Base-by-base conservation (phyloP, 768 basidiomycete genomes). In the Suillus paluster region DNA sequence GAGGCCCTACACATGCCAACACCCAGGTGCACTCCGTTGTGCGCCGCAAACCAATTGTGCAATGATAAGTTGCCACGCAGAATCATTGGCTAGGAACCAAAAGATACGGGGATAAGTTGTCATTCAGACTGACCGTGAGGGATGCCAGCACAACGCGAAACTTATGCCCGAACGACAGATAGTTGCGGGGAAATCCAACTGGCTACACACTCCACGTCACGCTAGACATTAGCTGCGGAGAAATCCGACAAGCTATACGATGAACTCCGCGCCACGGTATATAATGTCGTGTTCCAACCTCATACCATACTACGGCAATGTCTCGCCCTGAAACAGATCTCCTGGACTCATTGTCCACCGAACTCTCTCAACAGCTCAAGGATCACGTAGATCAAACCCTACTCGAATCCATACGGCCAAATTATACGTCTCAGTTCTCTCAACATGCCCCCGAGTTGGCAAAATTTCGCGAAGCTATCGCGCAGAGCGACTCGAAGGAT, bases 381-480 rank as follows among this genome's bases (percentile, higher is more conserved):
- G 65, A 67, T 25, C 42, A 21, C 27, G 57, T n/a, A 5, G 56
- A 64, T 4, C 42, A 5, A 3, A 12, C 42, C 1, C 58, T 68
- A 3, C 33, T 65, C 25, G 39, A 12, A n/a, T 60, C 62, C 33
- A 36, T 62, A 14, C 63, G 58, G 17, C 61, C 64, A 36, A 68
- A 68, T 33, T 38, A 61, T 33, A 21, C 21, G 14, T 54, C 66
- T 1, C 61, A 65, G 19, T 65, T 64, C n/a, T 61, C 53, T 1
- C 36, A 53, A 3, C 57, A 64, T 33, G 41, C 61, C 5, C 4
- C 30, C 5, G 46, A 58, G 11, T 60, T 70, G 10, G 19, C 42
- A 2, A 41, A 15, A 8, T 70, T 70, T 46, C 64, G 63, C 14
- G 59, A 61, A 6, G 60, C 62, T 3, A 33, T 69, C 27, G 21